Base-by-base conservation (phyloP, 139 green algal species). In the Chlamydomonas sp. region DNA sequence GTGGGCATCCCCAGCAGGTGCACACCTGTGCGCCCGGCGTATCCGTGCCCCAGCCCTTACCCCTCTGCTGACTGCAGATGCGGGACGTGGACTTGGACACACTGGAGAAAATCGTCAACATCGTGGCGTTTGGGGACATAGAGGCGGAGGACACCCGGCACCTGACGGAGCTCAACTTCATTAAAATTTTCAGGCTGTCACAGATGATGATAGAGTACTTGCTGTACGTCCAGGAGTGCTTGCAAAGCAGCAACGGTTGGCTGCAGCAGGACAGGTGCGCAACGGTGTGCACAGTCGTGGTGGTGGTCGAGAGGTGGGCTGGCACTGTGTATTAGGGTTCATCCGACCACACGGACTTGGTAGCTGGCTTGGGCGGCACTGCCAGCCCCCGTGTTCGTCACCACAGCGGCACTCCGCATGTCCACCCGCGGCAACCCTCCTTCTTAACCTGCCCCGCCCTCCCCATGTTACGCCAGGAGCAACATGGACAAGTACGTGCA, bases 151-250 rank as follows among this genome's bases (percentile, higher is more conserved):
- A 95, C 59, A 88, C 87, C 0, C 90, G 93, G 66, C 92, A 94
- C 77, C 88, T 98, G n/a, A 95, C 88, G 49, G 90, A 95, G 84
- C 79, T 91, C 60, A 96, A 94, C 89, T 93, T 95, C 67, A 67
- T 92, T 17, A 95, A 95, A 81, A 85, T 97, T 5, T 97, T 97
- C 81, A 88, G 95, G 14, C 90, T 96, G 1, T 88, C 92, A 12
- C 96, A 98, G 95, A 93, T 98, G 79, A 93, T 94, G 20, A 84
- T 95, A 8, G 93, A 97, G 88, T 98, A 98, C 83, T 89, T 98
- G 88, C 93, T 98, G 69, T 94, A 97, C 69, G 94, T 97, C 9
- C 96, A 98, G 85, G 93, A 97, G 78, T 93, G 91, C 78, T 89
- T 98, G 75, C 79, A 91, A 57, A 87, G 63, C 79, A 92, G 88